Evolutionary conservation across 225 moss, liverwort and hornwort genomes (phyloP).

Genomic region (Pleurozium schreberi): DNA sequence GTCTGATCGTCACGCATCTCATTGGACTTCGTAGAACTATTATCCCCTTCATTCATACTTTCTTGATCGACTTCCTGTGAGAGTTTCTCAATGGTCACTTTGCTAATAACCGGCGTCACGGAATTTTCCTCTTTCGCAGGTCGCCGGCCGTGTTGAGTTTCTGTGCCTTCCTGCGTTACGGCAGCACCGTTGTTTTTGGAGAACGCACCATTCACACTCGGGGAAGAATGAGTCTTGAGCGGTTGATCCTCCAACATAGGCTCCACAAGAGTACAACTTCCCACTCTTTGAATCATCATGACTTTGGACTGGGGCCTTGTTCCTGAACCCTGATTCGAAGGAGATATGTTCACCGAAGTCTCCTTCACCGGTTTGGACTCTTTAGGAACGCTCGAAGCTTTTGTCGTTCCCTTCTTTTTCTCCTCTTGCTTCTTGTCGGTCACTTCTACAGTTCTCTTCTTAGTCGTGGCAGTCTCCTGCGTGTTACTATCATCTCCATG

Average conservation of each 20-base stretch:
- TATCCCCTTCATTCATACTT: background rate
- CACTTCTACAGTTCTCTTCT: background rate
- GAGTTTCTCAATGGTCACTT: constrained; percentile 27
- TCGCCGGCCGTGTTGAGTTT: background rate
- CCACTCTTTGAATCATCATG: constrained; percentile 24
- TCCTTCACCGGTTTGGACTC: background rate
- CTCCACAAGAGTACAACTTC: constrained; percentile 16
- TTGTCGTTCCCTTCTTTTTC: background rate
- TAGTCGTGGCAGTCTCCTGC: background rate
- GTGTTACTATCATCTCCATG: background rate
- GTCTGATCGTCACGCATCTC: constrained; percentile 2
- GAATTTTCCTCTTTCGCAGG: background rate
- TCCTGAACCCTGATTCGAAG: background rate
- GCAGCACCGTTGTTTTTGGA: background rate
- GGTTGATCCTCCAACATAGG: constrained; percentile 24
- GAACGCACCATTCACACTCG: constrained; percentile 1
- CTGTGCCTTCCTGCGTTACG: background rate
- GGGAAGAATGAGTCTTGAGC: background rate
- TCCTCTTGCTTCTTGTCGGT: background rate
- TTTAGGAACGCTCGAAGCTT: background rate
- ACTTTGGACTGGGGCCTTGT: constrained; percentile 6
- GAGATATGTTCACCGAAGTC: background rate
- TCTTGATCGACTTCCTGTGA: constrained; percentile 19
- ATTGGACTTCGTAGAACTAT: background rate
- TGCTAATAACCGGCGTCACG: background rate